Conservation (phyloP, 305 asterid species). For the Fraxinus platypoda region DNA sequence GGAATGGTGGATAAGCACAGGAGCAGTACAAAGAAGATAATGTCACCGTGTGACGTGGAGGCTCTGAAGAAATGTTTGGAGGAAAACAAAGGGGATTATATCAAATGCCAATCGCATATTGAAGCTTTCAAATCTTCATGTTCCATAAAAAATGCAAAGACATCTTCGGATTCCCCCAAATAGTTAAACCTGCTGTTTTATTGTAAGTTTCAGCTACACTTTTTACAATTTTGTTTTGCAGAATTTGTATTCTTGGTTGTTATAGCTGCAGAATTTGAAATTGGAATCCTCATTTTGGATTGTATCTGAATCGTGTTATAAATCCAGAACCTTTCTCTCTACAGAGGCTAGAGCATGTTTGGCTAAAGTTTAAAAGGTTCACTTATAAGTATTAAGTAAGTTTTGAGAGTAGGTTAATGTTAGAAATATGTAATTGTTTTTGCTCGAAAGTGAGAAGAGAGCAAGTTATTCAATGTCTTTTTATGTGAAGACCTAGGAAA, state of each 20-base stretch:
- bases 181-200: conserved; percentile 20
- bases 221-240: neutral
- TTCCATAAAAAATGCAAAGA: conserved; percentile 39
- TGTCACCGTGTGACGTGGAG: conserved; percentile 49
- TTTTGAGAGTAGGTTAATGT: neutral
- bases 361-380: neutral
- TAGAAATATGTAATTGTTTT: neutral
- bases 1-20: conserved; percentile 26
- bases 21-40: conserved; percentile 27
- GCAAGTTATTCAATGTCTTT: neutral
- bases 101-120: conserved; percentile 56
- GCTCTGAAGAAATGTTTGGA: conserved; percentile 59
- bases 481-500: neutral
- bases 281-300: neutral
- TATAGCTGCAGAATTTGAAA: neutral
- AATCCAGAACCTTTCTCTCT: neutral
- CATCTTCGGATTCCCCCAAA: conserved; percentile 26
- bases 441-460: neutral
- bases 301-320: neutral
- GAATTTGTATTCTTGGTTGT: neutral
- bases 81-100: conserved; percentile 58
- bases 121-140: conserved; percentile 59
- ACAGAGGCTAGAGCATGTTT: neutral
- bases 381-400: neutral
- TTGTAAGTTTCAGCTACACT: conserved; percentile 9